phyloP scores from a whole-genome alignment of 805 yeast genomes.

The Metschnikowia similis region DNA sequence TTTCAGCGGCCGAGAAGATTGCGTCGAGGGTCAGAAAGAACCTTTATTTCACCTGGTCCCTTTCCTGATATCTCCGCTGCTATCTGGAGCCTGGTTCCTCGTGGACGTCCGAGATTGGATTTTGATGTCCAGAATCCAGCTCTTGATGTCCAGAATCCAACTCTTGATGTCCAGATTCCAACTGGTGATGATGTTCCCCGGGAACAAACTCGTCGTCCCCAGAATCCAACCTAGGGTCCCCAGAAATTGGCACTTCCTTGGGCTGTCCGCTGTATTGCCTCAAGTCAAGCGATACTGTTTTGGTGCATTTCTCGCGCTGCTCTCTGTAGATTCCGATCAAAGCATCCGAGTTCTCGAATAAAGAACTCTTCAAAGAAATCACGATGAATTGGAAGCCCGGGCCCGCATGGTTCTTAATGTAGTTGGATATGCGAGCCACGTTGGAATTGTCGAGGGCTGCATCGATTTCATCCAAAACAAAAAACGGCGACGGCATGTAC shows the following conservation, averaged over 20 bases:
- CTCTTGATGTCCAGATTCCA: too few species aligned
- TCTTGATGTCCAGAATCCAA: too few species aligned
- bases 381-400: constrained; percentile 87
- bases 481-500: constrained; percentile 90
- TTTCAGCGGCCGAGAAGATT: too few species aligned
- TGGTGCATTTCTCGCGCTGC: constrained; percentile 67
- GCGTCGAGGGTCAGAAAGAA: too few species aligned
- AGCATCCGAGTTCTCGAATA: constrained; percentile 86
- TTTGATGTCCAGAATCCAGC: too few species aligned
- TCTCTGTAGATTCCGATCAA: constrained; percentile 91
- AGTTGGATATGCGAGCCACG: constrained; percentile 81
- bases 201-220: too few species aligned
- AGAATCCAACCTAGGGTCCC: neutral
- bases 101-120: too few species aligned
- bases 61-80: too few species aligned
- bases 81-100: too few species aligned
- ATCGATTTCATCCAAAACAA: constrained; percentile 95
- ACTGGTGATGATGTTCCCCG: too few species aligned
- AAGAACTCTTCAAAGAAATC: constrained; percentile 79
- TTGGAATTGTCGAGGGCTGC: constrained; percentile 93
- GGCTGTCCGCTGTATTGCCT: constrained; percentile 42
- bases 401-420: constrained; percentile 70
- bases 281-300: constrained; percentile 69
- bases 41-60: too few species aligned
- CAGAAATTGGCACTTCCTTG: constrained; percentile 2